A percentile compares a stretch with the other conserved stretches of the same genome.
phyloP scores from a whole-genome alignment of 805 yeast genomes.

The Saturnispora saitoi region DNA sequence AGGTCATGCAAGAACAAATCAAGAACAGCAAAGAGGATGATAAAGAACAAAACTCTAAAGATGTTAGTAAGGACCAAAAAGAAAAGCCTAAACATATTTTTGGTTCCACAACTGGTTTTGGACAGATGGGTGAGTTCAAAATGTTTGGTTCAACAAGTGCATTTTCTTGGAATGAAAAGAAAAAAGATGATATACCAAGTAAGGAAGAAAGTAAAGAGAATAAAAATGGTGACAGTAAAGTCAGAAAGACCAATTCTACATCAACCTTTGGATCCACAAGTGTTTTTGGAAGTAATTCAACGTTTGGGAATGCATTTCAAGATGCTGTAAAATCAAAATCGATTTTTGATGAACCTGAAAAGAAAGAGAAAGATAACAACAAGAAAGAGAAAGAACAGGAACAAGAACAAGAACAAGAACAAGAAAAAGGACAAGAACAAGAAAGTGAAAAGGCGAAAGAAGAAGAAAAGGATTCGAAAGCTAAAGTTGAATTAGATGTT shows the following conservation, averaged over 20 bases:
- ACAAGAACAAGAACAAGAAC: conserved; percentile 8
- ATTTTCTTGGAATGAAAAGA: conserved; percentile 24
- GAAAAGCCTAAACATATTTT: conserved; percentile 41
- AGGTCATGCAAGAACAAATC: background rate
- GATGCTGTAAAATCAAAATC: conserved; percentile 44
- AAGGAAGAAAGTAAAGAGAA: background rate
- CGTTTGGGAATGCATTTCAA: conserved; percentile 49
- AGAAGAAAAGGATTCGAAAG: conserved; percentile 16
- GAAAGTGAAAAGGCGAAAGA: conserved; percentile 12
- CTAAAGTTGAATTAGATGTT: conserved; percentile 22
- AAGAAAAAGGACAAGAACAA: conserved; percentile 8
- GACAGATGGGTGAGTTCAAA: conserved; percentile 34
- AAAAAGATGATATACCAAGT: background rate
- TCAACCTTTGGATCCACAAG: conserved; percentile 1
- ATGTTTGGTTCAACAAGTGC: conserved; percentile 27
- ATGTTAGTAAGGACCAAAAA: background rate
- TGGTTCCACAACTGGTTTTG: conserved; percentile 46
- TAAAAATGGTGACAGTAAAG: background rate
- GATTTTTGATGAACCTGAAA: conserved; percentile 37
- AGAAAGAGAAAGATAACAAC: conserved; percentile 7
- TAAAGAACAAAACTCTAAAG: background rate
- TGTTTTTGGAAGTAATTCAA: conserved; percentile 37
- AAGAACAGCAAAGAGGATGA: conserved; percentile 2
- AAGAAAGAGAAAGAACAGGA: conserved; percentile 4
- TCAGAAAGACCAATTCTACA: background rate